Conservation (phyloP, 768 basidiomycete genomes). For the Rubroboletus satanas region DNA sequence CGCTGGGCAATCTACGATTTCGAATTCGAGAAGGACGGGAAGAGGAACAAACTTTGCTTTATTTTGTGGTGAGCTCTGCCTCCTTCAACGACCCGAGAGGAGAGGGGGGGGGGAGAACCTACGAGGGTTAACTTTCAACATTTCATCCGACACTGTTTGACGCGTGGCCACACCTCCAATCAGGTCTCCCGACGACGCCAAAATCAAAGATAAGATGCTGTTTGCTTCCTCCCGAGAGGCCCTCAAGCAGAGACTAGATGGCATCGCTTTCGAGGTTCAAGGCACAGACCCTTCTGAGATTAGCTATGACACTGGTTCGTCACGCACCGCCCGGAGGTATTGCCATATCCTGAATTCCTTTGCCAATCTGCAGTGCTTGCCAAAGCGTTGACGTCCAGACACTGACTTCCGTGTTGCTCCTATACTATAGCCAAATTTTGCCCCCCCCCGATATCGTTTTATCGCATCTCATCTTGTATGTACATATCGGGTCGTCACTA, state of each 20-base stretch:
- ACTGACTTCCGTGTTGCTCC: slow-evolving; percentile 7
- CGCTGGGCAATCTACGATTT: slow-evolving; percentile 95
- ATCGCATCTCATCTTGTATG: neutral
- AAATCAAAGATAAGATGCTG: slow-evolving; percentile 91
- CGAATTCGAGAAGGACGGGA: slow-evolving; percentile 69
- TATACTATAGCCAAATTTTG: neutral
- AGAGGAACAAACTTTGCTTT: slow-evolving; percentile 85
- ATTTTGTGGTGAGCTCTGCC: slow-evolving; percentile 60
- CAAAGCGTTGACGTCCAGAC: slow-evolving; percentile 17
- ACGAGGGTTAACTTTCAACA: neutral
- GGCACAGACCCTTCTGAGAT: slow-evolving; percentile 78
- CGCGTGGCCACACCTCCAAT: neutral
- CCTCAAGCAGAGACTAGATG: slow-evolving; percentile 66
- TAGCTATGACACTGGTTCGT: slow-evolving; percentile 63
- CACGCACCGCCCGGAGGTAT: neutral
- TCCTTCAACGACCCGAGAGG: neutral
- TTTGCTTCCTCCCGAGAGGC: slow-evolving; percentile 85
- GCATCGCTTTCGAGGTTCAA: slow-evolving; percentile 80
- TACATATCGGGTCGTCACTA: neutral
- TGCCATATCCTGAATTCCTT: neutral
- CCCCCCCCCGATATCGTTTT: neutral
- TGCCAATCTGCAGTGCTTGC: slow-evolving; percentile 12
- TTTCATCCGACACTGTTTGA: neutral
- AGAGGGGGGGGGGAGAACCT: neutral
- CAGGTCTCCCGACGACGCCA: slow-evolving; percentile 85